Evolutionary conservation across 805 yeast genomes (phyloP).

Genomic region (Suhomyces pyralidae): DNA sequence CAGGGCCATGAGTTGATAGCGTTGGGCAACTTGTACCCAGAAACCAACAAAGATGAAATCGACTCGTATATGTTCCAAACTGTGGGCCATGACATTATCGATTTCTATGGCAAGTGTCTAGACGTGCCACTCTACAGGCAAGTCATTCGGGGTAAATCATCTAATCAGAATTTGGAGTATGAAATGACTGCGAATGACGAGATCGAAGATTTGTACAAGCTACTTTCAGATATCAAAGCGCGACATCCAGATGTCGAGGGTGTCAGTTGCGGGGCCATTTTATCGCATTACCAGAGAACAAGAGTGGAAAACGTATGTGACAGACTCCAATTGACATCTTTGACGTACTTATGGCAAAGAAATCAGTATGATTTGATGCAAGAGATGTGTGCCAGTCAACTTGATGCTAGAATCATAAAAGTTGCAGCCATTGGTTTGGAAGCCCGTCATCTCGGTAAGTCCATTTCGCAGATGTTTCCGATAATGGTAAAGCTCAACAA

Average conservation of each 20-base stretch:
- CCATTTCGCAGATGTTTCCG: slow-evolving; percentile 61
- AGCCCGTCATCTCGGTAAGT: slow-evolving; percentile 62
- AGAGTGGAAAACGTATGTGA: slow-evolving; percentile 90
- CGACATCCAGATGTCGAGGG: slow-evolving; percentile 73
- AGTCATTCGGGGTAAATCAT: slow-evolving; percentile 58
- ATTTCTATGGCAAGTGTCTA: slow-evolving; percentile 62
- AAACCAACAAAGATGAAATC: slow-evolving; percentile 52
- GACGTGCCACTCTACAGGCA: slow-evolving; percentile 78
- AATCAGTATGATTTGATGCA: slow-evolving; percentile 74
- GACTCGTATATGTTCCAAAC: slow-evolving; percentile 98
- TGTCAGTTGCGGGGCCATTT: slow-evolving; percentile 93
- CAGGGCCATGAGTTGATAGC: slow-evolving; percentile 86
- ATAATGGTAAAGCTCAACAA: slow-evolving; percentile 54
- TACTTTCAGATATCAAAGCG: slow-evolving; percentile 48
- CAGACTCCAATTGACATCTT: slow-evolving; percentile 61
- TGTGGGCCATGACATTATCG: slow-evolving; percentile 82
- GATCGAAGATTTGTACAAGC: slow-evolving; percentile 71
- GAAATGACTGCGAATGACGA: slow-evolving; percentile 70
- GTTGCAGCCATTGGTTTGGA: slow-evolving; percentile 90
- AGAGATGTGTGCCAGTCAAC: slow-evolving; percentile 66
- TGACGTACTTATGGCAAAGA: slow-evolving; percentile 89
- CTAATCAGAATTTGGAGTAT: slow-evolving; percentile 69
- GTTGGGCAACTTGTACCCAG: slow-evolving; percentile 79
- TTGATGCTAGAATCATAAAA: slow-evolving; percentile 84
- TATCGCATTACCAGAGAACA: slow-evolving; percentile 92